phyloP scores from a whole-genome alignment of 202 grass and related monocot species.

The Dendrocalamus latiflorus region DNA sequence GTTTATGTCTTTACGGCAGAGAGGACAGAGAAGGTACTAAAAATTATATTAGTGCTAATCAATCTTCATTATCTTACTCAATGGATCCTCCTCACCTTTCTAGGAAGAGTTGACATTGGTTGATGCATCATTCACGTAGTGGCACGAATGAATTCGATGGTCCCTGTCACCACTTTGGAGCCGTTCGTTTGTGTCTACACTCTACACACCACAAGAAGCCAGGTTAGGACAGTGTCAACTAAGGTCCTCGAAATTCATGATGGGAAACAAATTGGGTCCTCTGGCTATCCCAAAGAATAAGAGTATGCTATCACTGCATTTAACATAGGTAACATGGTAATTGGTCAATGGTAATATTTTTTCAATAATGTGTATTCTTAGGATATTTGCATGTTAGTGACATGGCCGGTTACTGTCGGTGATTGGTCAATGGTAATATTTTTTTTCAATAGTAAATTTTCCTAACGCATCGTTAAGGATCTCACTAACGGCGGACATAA shows the following conservation, averaged over 20 bases:
- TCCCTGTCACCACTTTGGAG: neutral
- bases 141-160: neutral
- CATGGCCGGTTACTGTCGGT: too few relatives aligned
- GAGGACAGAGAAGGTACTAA: neutral
- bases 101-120: constrained; percentile 50
- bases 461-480: too few relatives aligned
- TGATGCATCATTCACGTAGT: neutral
- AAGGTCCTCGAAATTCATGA: neutral
- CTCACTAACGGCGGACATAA: too few relatives aligned
- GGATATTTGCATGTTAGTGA: too few relatives aligned
- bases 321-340: too few relatives aligned
- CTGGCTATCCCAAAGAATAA: neutral
- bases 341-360: too few relatives aligned
- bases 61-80: constrained; percentile 19
- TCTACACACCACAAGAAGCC: neutral
- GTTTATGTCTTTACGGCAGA: constrained; percentile 17
- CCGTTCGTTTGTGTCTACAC: neutral
- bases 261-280: neutral
- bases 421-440: too few relatives aligned
- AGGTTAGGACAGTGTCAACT: neutral
- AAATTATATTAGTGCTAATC: constrained; percentile 8
- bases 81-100: constrained; percentile 21
- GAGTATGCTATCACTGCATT: too few relatives aligned
- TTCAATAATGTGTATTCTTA: too few relatives aligned
- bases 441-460: too few relatives aligned